Percentiles rank a stretch among this genome's conserved stretches.
phyloP scores from a whole-genome alignment of 1,284 basidiomycete genomes.

The Filobasidium uniguttulatum region DNA sequence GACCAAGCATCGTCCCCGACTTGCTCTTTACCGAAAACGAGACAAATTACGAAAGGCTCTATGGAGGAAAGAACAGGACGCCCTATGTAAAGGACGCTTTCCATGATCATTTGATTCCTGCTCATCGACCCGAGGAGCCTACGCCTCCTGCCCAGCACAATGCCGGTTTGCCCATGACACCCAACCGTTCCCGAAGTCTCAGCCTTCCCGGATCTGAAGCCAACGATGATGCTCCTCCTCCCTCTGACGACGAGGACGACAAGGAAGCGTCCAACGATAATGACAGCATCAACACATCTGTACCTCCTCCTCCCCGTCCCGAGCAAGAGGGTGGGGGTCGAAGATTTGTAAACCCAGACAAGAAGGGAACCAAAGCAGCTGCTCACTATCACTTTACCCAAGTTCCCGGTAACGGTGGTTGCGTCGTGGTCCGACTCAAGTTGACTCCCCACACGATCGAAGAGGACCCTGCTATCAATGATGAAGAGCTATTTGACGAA shows the following conservation, averaged over 20 bases:
- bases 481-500: slow-evolving; percentile 82
- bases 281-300: slow-evolving; percentile 32
- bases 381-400: slow-evolving; percentile 79
- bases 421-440: slow-evolving; percentile 88
- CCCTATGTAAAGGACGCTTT: slow-evolving; percentile 94
- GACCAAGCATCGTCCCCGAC: slow-evolving; percentile 57
- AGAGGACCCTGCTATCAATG: slow-evolving; percentile 64
- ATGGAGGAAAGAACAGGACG: slow-evolving; percentile 68
- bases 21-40: slow-evolving; percentile 92
- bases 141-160: slow-evolving; percentile 19
- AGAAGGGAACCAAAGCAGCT: slow-evolving; percentile 78
- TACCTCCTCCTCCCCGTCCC: slow-evolving; percentile 33
- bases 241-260: slow-evolving; percentile 8
- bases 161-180: slow-evolving; percentile 20
- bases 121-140: slow-evolving; percentile 52
- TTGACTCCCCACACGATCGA: slow-evolving; percentile 64
- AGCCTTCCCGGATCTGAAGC: not conserved
- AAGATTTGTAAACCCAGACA: slow-evolving; percentile 70
- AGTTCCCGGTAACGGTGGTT: slow-evolving; percentile 82
- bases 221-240: too few relatives aligned
- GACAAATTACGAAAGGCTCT: slow-evolving; percentile 83
- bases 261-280: slow-evolving; percentile 21
- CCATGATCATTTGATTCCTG: slow-evolving; percentile 86
- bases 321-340: slow-evolving; percentile 21
- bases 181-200: slow-evolving; percentile 22